Percentiles rank a stretch among this genome's conserved stretches.
These are phyloP conservation scores for Zymoseptoria ardabiliae DNA, from an alignment of 2,329 filamentous ascomycete genomes.

Conservation along the genomic window DNA sequence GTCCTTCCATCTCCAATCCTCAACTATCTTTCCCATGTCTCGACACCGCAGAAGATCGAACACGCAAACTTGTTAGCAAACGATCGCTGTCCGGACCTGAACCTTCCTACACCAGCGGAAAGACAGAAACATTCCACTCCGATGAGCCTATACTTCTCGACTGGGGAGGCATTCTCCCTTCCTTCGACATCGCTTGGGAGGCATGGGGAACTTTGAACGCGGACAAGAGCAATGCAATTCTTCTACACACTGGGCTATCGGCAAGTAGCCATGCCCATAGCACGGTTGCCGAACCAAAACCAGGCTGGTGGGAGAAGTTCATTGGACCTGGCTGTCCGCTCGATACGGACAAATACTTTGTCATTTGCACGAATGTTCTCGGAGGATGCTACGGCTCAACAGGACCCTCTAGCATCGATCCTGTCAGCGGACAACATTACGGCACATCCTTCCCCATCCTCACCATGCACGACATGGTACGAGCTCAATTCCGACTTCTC, in stretches of 20 bases:
- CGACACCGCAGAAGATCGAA: constrained; percentile 67
- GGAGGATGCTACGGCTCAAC: constrained; percentile 95
- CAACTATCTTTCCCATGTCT: constrained; percentile 86
- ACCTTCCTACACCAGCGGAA: constrained; percentile 85
- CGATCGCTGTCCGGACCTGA: constrained; percentile 69
- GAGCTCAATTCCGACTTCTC: constrained; percentile 84
- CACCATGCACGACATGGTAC: constrained; percentile 95
- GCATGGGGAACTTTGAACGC: constrained; percentile 78
- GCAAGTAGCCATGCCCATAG: constrained; percentile 97
- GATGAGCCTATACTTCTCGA: constrained; percentile 71
- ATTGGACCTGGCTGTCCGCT: constrained; percentile 80
- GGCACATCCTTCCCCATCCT: constrained; percentile 92
- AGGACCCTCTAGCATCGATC: constrained; percentile 80
- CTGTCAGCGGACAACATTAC: constrained; percentile 78
- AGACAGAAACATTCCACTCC: constrained; percentile 71
- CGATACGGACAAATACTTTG: constrained; percentile 83
- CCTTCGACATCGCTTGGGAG: constrained; percentile 88
- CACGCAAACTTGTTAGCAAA: constrained; percentile 63
- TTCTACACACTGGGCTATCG: constrained; percentile 88
- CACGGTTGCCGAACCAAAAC: constrained; percentile 75
- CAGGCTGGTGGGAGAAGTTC: constrained; percentile 98
- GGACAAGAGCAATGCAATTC: constrained; percentile 78
- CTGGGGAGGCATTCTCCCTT: constrained; percentile 86
- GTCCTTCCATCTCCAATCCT: constrained; percentile 57
- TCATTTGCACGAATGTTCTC: constrained; percentile 95